Evolutionary conservation across 192 early-diverging fungal species (phyloP).

Genomic region (Funneliformis geosporum): DNA sequence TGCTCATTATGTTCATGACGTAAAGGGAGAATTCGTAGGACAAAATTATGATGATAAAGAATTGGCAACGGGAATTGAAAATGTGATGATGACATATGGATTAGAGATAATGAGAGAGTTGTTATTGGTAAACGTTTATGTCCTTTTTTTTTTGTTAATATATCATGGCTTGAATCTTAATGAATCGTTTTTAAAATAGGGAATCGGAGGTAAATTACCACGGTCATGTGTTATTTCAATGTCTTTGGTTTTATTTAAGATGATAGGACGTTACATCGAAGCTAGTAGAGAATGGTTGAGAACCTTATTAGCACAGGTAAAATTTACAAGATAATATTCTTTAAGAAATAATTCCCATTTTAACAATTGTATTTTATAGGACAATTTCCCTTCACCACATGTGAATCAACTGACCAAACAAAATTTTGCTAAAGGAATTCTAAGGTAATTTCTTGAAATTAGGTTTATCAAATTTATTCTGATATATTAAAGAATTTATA

Average conservation of each 20-base stretch:
- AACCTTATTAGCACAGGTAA: conserved; percentile 41
- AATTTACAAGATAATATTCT: too few species aligned
- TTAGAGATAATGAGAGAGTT: conserved; percentile 42
- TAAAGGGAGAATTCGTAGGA: conserved; percentile 42
- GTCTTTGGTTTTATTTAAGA: conserved; percentile 45
- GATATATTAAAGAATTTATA: not conserved
- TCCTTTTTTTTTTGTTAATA: not conserved
- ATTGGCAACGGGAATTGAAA: conserved; percentile 34
- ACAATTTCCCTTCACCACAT: conserved; percentile 47
- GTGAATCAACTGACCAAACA: conserved; percentile 41
- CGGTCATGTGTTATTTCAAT: conserved; percentile 42
- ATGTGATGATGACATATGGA: conserved; percentile 39
- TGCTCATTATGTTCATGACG: not conserved
- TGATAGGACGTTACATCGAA: conserved; percentile 41
- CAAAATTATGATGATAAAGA: conserved; percentile 37
- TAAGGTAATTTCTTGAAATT: conserved; percentile 44
- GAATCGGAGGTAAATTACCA: conserved; percentile 50
- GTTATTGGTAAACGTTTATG: conserved; percentile 37
- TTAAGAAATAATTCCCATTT: too few species aligned
- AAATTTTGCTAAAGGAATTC: conserved; percentile 45
- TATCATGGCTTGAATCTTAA: not conserved
- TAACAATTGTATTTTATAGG: conserved; percentile 25
- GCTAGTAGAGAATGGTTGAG: conserved; percentile 42
- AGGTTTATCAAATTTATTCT: not conserved
- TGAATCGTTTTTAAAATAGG: conserved; percentile 24